phyloP scores from a whole-genome alignment of 352 stramenopile genomes.

The Phytophthora cajani region DNA sequence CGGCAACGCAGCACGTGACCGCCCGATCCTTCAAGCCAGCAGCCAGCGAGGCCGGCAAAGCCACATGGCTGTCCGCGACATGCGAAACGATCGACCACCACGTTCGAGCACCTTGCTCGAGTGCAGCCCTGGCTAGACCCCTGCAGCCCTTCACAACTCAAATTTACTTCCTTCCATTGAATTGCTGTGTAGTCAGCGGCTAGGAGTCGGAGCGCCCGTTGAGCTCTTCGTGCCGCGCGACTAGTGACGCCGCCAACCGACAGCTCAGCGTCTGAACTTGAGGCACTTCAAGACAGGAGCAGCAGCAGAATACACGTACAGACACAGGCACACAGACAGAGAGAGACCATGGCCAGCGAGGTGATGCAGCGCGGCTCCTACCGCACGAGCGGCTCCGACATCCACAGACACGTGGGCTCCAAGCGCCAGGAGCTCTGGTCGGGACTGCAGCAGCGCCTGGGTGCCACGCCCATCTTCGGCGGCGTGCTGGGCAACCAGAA shows the following conservation, averaged over 20 bases:
- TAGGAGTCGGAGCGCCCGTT: slow-evolving; percentile 21
- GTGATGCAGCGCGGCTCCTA: slow-evolving; percentile 26
- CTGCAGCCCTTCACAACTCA: slow-evolving; percentile 20
- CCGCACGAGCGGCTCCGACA: slow-evolving; percentile 11
- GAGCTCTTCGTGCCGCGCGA: background rate
- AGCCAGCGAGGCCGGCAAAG: slow-evolving; percentile 9
- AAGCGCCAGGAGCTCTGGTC: slow-evolving; percentile 41
- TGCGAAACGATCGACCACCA: slow-evolving; percentile 20
- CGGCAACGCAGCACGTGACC: slow-evolving; percentile 2
- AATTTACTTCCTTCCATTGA: slow-evolving; percentile 12
- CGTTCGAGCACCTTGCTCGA: no score
- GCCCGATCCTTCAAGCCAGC: slow-evolving; percentile 26
- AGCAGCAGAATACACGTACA: no score
- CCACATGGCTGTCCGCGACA: slow-evolving; percentile 23
- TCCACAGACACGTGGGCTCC: slow-evolving; percentile 21
- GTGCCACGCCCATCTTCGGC: slow-evolving; percentile 26
- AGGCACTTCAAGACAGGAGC: background rate
- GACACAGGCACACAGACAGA: background rate
- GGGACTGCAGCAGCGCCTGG: slow-evolving; percentile 31
- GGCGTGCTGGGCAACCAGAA: slow-evolving; percentile 27
- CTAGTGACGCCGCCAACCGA: slow-evolving; percentile 21
- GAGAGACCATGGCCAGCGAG: slow-evolving; percentile 29
- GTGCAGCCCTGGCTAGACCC: no score
- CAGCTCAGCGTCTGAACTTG: background rate
- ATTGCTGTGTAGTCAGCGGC: slow-evolving; percentile 27